Conservation (phyloP, 148 eudicot species). For the Chenopodium formosanum region DNA sequence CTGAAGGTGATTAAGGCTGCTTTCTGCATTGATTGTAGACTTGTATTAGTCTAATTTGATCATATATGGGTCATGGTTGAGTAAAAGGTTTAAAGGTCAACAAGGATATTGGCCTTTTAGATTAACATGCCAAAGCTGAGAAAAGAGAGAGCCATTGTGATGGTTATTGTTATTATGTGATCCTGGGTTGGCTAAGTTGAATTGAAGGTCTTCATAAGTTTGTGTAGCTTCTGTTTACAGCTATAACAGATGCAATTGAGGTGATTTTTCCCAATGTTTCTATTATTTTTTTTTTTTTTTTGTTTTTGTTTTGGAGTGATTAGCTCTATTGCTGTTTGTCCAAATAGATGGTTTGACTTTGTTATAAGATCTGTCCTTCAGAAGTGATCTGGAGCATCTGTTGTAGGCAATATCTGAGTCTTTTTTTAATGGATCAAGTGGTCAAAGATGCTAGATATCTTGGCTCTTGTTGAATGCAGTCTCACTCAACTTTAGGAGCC, state of each 20-base stretch:
- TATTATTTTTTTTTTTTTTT: no score
- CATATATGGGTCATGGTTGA: not conserved
- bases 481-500: not conserved
- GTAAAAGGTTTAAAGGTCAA: not conserved
- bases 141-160: not conserved
- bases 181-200: not conserved
- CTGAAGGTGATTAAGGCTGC: slow-evolving; percentile 7
- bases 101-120: not conserved
- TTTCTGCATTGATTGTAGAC: not conserved
- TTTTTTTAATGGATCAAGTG: not conserved
- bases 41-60: not conserved
- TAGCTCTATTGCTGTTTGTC: no score
- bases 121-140: not conserved
- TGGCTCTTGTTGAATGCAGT: not conserved
- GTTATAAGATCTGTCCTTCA: not conserved
- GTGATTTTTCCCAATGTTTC: not conserved
- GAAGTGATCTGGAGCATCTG: not conserved
- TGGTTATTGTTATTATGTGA: not conserved
- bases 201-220: not conserved
- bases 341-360: not conserved
- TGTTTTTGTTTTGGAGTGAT: no score
- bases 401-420: not conserved
- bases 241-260: not conserved
- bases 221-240: not conserved
- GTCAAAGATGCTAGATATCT: not conserved